A percentile compares a stretch with the other conserved stretches of the same genome.
phyloP scores from a whole-genome alignment of 306 rosid genomes.

The Oxytropis ochrocephala region DNA sequence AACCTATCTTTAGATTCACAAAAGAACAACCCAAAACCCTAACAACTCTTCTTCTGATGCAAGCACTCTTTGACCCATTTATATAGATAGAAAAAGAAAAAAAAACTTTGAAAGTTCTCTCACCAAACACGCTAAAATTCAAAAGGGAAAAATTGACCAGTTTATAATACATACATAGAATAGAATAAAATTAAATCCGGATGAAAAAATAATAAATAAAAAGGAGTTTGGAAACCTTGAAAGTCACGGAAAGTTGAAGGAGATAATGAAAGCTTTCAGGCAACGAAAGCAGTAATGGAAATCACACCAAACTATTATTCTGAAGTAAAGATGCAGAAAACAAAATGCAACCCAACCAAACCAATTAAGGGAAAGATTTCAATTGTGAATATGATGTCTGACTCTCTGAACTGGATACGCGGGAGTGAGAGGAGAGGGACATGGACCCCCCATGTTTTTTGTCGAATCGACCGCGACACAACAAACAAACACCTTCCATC shows the following conservation, averaged over 20 bases:
- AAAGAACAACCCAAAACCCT: slow-evolving; percentile 38
- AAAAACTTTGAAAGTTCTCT: slow-evolving; percentile 2
- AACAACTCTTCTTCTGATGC: slow-evolving; percentile 21
- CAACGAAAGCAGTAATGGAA: slow-evolving; percentile 27
- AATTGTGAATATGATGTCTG: not conserved
- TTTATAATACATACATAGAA: not conserved
- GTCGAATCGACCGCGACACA: too few species aligned
- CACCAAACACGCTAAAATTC: slow-evolving; percentile 21
- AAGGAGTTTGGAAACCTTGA: slow-evolving; percentile 29
- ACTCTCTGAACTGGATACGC: not conserved
- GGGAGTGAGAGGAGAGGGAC: too few species aligned
- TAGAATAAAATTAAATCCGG: not conserved
- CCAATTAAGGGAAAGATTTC: not conserved
- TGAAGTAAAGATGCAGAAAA: slow-evolving; percentile 5
- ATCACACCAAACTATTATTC: slow-evolving; percentile 26
- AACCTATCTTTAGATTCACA: too few species aligned
- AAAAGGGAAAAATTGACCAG: not conserved
- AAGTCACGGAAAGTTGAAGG: slow-evolving; percentile 40
- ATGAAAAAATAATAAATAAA: not conserved
- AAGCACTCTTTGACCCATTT: slow-evolving; percentile 21
- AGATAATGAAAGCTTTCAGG: slow-evolving; percentile 33
- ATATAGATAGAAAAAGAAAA: slow-evolving; percentile 19
- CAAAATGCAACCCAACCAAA: not conserved
- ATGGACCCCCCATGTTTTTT: too few species aligned
- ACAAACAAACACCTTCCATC: too few species aligned